A percentile compares a stretch with the other conserved stretches of the same genome.
These are phyloP conservation scores for Neocucurbitaria cava DNA, from an alignment of 2,329 filamentous ascomycete species.

Conservation along the genomic window DNA sequence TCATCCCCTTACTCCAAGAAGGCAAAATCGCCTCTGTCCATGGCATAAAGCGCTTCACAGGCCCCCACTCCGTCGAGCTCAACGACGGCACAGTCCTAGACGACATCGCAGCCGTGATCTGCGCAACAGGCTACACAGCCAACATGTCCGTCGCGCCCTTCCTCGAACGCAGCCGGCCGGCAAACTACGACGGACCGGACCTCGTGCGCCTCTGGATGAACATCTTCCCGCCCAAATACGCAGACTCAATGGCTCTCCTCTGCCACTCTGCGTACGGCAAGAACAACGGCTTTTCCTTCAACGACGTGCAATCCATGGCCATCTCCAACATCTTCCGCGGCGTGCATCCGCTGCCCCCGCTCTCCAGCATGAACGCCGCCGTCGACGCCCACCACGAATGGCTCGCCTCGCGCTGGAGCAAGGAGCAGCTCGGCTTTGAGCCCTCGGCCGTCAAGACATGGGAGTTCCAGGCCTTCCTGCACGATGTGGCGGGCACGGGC, in stretches of 20 bases:
- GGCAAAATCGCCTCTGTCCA: constrained; percentile 36
- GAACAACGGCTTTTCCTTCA: constrained; percentile 27
- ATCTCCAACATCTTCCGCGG: constrained; percentile 20
- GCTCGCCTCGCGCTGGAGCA: constrained; percentile 15
- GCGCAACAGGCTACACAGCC: constrained; percentile 47
- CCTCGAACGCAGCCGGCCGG: constrained; percentile 17
- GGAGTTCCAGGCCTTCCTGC: constrained; percentile 37
- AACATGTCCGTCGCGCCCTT: constrained; percentile 34
- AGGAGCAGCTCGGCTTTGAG: constrained; percentile 24
- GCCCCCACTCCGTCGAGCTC: constrained; percentile 34
- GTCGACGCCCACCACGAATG: constrained; percentile 17
- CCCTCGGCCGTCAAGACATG: constrained; percentile 23
- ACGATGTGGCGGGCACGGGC: constrained; percentile 41
- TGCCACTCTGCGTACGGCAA: constrained; percentile 23
- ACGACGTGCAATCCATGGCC: constrained; percentile 23
- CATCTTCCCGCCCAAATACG: constrained; percentile 19
- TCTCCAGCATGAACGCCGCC: constrained; percentile 6
- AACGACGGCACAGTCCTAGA: constrained; percentile 38
- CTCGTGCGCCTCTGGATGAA: constrained; percentile 20
- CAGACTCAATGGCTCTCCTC: constrained; percentile 16
- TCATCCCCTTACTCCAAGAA: constrained; percentile 34
- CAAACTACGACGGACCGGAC: constrained; percentile 39
- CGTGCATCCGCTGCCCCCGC: constrained; percentile 13
- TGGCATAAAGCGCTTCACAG: constrained; percentile 31
- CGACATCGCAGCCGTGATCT: constrained; percentile 46